Base-by-base conservation (phyloP, 1,284 basidiomycete species). In the Rhodotorula sp. region DNA sequence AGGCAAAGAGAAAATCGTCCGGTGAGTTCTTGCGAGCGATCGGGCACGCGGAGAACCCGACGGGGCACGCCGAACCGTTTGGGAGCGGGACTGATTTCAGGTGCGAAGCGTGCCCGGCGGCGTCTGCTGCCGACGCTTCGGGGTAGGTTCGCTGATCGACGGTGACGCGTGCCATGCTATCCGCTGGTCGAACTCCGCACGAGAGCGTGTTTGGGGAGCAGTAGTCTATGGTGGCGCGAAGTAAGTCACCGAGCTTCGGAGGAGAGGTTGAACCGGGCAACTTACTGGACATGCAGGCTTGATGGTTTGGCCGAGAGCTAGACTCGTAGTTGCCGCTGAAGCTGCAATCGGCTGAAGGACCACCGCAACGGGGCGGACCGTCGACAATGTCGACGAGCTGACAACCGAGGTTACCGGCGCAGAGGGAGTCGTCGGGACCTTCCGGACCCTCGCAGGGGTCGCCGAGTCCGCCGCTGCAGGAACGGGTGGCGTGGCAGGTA, bases 391-490 rank as follows among this genome's bases (percentile, higher is more conserved):
- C 62, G 23, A 47, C n/a, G 23, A 49, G 5, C 60, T 71, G 69
- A 45, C 72, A 73, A 2, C 63, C 61, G 5, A 73, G 38, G 43
- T 73, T 73, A 23, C 72, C 72, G 19, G 43, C 56, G 61, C 72
- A 73, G 4, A 73, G 45, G 23, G 69, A 62, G 43, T 73, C 72
- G 49, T 73, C 72, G 6, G 72, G 66, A 4, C 72, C 72, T 4
- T 70, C 72, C 3, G 61, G 59, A 10, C 68, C 68, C 28, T 73
- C 66, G 52, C 72, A 73, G 3, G 60, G n/a, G 34, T 73, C 72
- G 4, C 72, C 72, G 12, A 73, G 64, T 23, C 72, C 72, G 19
- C 72, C 72, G 5, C 71, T 73, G 66, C 14, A n/a, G n/a, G n/a
- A n/a, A n/a, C n/a, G n/a, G n/a, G n/a, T n/a, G n/a, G n/a, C n/a